Base-by-base conservation (phyloP, 1,284 basidiomycete genomes). In the Marasmius tenuissimus region DNA sequence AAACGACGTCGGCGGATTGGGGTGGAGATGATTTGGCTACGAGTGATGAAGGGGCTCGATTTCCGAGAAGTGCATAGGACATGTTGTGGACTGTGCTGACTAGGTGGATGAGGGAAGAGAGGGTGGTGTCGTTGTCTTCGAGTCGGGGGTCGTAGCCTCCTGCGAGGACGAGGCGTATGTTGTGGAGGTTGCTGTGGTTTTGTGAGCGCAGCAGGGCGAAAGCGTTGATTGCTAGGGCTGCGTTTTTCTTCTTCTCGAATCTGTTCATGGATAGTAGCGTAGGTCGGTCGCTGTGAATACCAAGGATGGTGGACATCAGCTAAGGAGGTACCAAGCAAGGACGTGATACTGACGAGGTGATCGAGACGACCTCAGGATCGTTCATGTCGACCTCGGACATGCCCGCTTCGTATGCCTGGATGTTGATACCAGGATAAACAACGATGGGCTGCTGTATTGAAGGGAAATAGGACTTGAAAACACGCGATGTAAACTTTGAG, bases 231-330 rank as follows among this genome's bases (percentile, higher is more conserved):
- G 96, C 96, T 1, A 99, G 79, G 0, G 84, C 86, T 0, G 85
- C 82, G 67, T 99, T 97, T 79, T 99, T 99, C 81, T 98, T 99
- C 65, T 85, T 87, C 76, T 99, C 97, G 70, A 97, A 99, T 0
- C 97, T 91, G 72, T 99, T 99, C 57, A 99, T 80, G 0, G 96
- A 98, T 0, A 98, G 70, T 1, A 99, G 75, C 0, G 92, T 95
- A 1, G 91, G 93, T 4, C 84, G 81, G 39, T 84, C 73, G 22
- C 93, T 96, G 70, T 39, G 57, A 35, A 66, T 52, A n/a, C n/a
- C 64, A 47, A 10, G 37, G 8, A 47, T 45, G 49, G n/a, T n/a
- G n/a, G n/a, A n/a, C n/a, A n/a, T n/a, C n/a, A 42, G 33, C 45
- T 11, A 7, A 47, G 16, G 33, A 22, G 51, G 14, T 27, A 60